Evolutionary conservation across 2,329 filamentous ascomycete genomes (phyloP), one percentile per base, ranked within the genome.

Genomic region (Aureobasidium leucospermi): DNA sequence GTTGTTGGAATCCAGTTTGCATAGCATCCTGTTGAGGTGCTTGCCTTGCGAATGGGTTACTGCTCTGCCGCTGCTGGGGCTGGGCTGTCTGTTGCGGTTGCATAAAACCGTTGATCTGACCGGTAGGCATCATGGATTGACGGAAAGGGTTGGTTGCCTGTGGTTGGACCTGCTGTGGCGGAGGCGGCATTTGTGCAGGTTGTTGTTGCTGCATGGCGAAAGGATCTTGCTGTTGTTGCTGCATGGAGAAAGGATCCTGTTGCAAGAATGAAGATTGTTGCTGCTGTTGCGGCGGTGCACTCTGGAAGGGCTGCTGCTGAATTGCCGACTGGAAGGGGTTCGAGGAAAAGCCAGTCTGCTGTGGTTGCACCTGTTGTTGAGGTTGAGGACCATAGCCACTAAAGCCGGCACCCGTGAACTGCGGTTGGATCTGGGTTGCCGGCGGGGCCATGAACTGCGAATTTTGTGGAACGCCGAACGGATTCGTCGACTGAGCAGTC

Each of bases 91-190:
- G 56, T 45, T 64, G 64, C 23, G 61, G 61, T 48, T 60, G 46
- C 48, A 49, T 42, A 16, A 58, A 62, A 11, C 61, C 59, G 8
- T 59, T 42, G 28, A 31, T 53, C n/a, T 58, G 58, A n/a, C 66
- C 67, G 16, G 68, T 69, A 2, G 76, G 69, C 76, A 96, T 78
- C 85, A 93, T 93, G 1, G 93, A 96, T 69, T 91, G 88, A 43
- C 94, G 83, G 82, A 99, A 99, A 0, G 94, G 94, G 70, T 99
- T 99, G 7, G 91, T 96, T 23, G 79, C 85, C 67, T 85, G 83
- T 69, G 79, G 81, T 61, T 79, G 79, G 28, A 73, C 63, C 29
- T 67, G 74, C 63, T 77, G 69, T n/a, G 52, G 52, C n/a, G 41
- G 39, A 6, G 29, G 8, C 71, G 68, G 78, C 66, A 67, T 78